Base-by-base conservation (phyloP, 805 yeast genomes). In the Nakazawaea ernobii region DNA sequence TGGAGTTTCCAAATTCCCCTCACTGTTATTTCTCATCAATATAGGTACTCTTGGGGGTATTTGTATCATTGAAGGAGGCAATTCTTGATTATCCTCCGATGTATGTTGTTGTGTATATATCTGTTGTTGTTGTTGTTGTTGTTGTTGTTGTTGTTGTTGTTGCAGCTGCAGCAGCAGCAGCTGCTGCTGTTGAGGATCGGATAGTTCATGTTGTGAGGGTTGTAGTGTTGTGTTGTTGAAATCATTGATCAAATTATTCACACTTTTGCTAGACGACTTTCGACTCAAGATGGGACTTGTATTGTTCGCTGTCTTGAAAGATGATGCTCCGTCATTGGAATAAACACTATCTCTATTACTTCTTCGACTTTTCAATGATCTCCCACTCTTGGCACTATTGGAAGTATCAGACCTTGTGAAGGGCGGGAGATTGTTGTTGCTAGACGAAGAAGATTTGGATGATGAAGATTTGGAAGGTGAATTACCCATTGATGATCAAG, bases 21-120 rank as follows among this genome's bases (percentile, higher is more conserved):
- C 46, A 39, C 48, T 67, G 49, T 64, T 63, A 51, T 74, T 57
- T 48, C 74, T 55, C 43, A 70, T 55, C 53, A 71, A 66, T 39
- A 71, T 71, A 7, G 76, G 76, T 44, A 65, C 67, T 46, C 67
- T 68, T 28, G 75, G 75, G 42, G 64, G 69, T 10, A 67, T 59
- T 46, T 65, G 68, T 37, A 63, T 53, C 75, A 70, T 69, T 49
- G 67, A 66, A 27, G 70, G 65, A 6, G 70, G 71, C 35, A 64
- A 59, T 49, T 57, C 49, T 28, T 29, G 37, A 17, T 41, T 46
- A 28, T 39, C 29, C 8, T 20, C 13, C 11, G 15, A 8, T 30
- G 26, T 24, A 9, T 37, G 37, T 15, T 37, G 30, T 27, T 35
- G 32, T n/a, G 45, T 27, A 8, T 32, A n/a, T 8, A 35, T 43